Evolutionary conservation across 2,329 filamentous ascomycete genomes (phyloP).

Genomic region (Penicillium sclerotiorum): DNA sequence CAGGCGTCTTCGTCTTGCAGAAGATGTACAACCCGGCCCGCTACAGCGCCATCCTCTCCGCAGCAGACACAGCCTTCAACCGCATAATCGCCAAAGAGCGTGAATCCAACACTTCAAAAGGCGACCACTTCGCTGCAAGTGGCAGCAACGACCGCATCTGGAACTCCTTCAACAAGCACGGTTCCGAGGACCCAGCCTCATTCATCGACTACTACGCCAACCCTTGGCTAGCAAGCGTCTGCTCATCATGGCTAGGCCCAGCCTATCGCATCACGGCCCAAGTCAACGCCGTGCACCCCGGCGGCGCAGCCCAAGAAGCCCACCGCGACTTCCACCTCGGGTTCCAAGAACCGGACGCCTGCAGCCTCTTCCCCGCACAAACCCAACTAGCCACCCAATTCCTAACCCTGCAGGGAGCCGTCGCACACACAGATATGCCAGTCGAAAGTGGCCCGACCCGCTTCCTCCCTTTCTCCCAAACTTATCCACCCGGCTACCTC

Average conservation of each 20-base stretch:
- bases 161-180: conserved; percentile 68
- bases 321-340: conserved; percentile 68
- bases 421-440: conserved; percentile 65
- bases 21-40: conserved; percentile 51
- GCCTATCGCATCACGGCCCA: conserved; percentile 64
- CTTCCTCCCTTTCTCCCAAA: conserved; percentile 63
- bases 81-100: conserved; percentile 54
- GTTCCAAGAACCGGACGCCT: conserved; percentile 57
- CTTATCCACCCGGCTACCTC: conserved; percentile 60
- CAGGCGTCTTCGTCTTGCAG: conserved; percentile 63
- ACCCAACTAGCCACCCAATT: conserved; percentile 60
- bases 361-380: conserved; percentile 53
- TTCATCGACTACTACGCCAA: conserved; percentile 64
- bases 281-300: conserved; percentile 64
- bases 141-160: conserved; percentile 64
- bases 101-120: conserved; percentile 41
- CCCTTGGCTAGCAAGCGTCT: conserved; percentile 58
- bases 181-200: conserved; percentile 52
- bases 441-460: conserved; percentile 61
- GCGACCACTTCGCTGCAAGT: conserved; percentile 63
- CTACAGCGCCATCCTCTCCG: conserved; percentile 42
- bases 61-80: conserved; percentile 53
- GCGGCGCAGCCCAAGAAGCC: conserved; percentile 58
- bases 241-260: conserved; percentile 61
- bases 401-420: conserved; percentile 64